Conservation (phyloP, 2,329 filamentous ascomycete genomes). For the Apiospora sp. region DNA sequence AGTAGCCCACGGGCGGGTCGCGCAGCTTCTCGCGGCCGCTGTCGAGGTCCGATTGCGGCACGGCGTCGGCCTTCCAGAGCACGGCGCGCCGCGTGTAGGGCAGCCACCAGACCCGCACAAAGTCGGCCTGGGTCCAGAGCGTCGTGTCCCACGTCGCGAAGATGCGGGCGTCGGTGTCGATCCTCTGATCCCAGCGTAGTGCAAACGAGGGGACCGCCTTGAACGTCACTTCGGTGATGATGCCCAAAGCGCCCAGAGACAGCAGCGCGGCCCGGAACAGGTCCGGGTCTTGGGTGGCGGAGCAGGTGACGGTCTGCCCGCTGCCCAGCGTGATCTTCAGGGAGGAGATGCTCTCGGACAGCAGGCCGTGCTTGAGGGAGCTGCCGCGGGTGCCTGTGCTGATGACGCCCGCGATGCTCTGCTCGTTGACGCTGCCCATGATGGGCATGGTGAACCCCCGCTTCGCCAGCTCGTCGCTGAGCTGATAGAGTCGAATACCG, state of each 20-base stretch:
- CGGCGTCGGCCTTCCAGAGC: constrained; percentile 86
- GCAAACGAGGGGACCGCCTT: constrained; percentile 81
- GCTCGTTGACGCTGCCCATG: constrained; percentile 92
- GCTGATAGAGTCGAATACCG: constrained; percentile 83
- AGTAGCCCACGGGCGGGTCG: constrained; percentile 74
- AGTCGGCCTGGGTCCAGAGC: constrained; percentile 87
- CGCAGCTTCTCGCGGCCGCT: constrained; percentile 56
- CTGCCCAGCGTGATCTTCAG: constrained; percentile 85
- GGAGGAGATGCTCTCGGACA: constrained; percentile 79
- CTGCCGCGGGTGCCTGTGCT: constrained; percentile 94
- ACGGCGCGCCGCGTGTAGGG: constrained; percentile 90
- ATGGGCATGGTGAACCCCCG: constrained; percentile 87
- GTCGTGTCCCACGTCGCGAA: constrained; percentile 74
- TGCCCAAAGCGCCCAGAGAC: constrained; percentile 87
- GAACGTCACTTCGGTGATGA: constrained; percentile 89
- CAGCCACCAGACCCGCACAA: constrained; percentile 96
- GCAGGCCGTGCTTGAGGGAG: constrained; percentile 80
- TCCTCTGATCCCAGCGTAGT: constrained; percentile 83
- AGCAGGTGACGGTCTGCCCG: constrained; percentile 76
- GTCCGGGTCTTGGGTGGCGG: constrained; percentile 71
- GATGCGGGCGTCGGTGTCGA: constrained; percentile 74
- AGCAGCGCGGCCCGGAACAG: constrained; percentile 92
- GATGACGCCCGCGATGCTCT: constrained; percentile 92
- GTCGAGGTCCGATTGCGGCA: constrained; percentile 47
- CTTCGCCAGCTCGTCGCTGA: constrained; percentile 77